These are phyloP conservation scores for Cladorrhinum samala DNA, from an alignment of 495 filamentous ascomycete species.

Conservation along the genomic window DNA sequence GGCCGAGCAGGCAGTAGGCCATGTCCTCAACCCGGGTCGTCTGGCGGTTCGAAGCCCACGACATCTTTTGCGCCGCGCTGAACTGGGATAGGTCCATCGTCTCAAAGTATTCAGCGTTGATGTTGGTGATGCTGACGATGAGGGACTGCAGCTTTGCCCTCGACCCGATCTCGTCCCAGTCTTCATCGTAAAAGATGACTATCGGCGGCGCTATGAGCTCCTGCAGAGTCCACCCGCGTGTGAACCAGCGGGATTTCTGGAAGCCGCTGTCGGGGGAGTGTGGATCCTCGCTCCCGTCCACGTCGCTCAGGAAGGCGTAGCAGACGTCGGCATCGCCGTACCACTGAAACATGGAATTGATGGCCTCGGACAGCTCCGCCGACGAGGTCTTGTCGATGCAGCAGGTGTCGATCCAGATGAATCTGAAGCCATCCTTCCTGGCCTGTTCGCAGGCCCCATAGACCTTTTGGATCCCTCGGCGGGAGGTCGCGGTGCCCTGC, in stretches of 20 bases:
- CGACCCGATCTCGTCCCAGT: slow-evolving; percentile 20
- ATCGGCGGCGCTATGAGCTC: slow-evolving; percentile 26
- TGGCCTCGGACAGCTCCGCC: slow-evolving; percentile 13
- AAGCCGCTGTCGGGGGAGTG: background rate
- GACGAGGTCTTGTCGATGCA: slow-evolving; percentile 11
- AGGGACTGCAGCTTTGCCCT: background rate
- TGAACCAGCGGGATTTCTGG: slow-evolving; percentile 16
- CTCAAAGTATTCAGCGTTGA: slow-evolving; percentile 16
- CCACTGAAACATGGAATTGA: slow-evolving; percentile 20
- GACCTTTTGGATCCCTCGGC: slow-evolving; percentile 24
- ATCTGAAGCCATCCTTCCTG: slow-evolving; percentile 6
- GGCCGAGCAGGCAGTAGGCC: slow-evolving; percentile 28
- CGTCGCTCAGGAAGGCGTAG: slow-evolving; percentile 15
- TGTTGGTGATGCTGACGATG: slow-evolving; percentile 16
- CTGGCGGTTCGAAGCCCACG: slow-evolving; percentile 21
- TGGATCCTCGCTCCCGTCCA: background rate
- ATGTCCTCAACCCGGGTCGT: slow-evolving; percentile 26
- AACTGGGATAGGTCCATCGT: background rate
- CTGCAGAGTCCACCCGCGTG: slow-evolving; percentile 25
- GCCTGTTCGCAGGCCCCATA: slow-evolving; percentile 19
- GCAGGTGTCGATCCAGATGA: slow-evolving; percentile 19
- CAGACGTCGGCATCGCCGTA: slow-evolving; percentile 18
- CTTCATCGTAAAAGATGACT: slow-evolving; percentile 29
- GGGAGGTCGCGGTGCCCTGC: slow-evolving; percentile 9
- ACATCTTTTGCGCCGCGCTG: slow-evolving; percentile 18